Conservation (phyloP, 306 rosid species). For the Ammopiptanthus mongolicus region DNA sequence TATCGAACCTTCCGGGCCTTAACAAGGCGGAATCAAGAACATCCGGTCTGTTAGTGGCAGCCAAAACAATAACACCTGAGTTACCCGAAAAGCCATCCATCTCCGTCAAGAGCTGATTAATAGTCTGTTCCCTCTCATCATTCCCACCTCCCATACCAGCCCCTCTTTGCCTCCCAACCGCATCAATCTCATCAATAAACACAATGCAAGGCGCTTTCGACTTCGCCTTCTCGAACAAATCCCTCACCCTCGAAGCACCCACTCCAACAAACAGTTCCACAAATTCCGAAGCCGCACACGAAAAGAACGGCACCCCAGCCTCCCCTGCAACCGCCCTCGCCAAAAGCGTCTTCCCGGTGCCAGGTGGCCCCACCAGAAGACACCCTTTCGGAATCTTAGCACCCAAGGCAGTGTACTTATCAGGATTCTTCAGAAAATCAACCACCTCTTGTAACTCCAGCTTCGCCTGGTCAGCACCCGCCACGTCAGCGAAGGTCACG, state of each 20-base stretch:
- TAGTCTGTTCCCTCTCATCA: slow-evolving; percentile 98
- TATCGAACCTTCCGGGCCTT: slow-evolving; percentile 90
- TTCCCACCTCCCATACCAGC: slow-evolving; percentile 99
- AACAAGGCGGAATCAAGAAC: slow-evolving; percentile 87
- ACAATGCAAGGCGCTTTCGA: slow-evolving; percentile 98
- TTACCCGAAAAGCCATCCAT: slow-evolving; percentile 99
- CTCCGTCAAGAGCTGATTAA: slow-evolving; percentile 96
- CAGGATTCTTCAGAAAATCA: slow-evolving; percentile 95
- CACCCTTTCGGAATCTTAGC: slow-evolving; percentile 99
- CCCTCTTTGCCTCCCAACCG: slow-evolving; percentile 99
- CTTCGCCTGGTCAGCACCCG: slow-evolving; percentile 96
- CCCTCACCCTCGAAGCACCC: slow-evolving; percentile 95
- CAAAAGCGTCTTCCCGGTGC: slow-evolving; percentile 92
- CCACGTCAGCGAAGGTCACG: slow-evolving; percentile 80
- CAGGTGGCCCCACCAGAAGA: slow-evolving; percentile 93
- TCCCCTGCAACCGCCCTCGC: slow-evolving; percentile 95
- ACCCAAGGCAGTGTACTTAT: slow-evolving; percentile 91
- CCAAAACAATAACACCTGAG: slow-evolving; percentile 94
- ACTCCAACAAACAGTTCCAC: slow-evolving; percentile 95
- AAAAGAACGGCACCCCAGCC: slow-evolving; percentile 93
- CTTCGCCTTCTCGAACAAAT: slow-evolving; percentile 96
- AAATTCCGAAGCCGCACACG: slow-evolving; percentile 96
- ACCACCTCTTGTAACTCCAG: slow-evolving; percentile 89
- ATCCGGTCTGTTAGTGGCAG: slow-evolving; percentile 95
- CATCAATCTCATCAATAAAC: slow-evolving; percentile 95